Evolutionary conservation across 1,284 basidiomycete genomes (phyloP), one percentile per base, ranked within the genome.

Genomic region (Malassezia furfur): DNA sequence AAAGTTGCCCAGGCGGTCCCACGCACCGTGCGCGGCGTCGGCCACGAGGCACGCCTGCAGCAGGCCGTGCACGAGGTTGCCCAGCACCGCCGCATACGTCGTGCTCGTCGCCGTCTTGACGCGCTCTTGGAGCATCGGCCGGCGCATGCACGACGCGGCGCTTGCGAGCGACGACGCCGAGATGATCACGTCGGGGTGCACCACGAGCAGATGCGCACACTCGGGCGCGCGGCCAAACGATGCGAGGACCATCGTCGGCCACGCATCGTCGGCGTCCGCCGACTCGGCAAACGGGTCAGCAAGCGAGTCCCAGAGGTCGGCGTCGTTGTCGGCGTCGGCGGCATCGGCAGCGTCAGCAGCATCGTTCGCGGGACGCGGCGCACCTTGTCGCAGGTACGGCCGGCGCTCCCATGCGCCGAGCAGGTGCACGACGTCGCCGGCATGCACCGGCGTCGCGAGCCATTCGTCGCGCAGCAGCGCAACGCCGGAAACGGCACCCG

Each of bases 141-240:
- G 65, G 15, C 71, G 67, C 48, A 66, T 56, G 49, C 71, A 73
- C 9, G 63, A 64, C 2, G 68, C 57, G 11, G 66, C 63, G 25
- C 65, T 64, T 12, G 68, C 65, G 8, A 73, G 62, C 19, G 64
- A 59, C 28, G 71, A 72, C 0, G 69, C 63, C 2, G 68, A 62
- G 1, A 73, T 57, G 4, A 72, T 64, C 11, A 68, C 49, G 40
- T 73, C 71, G 1, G 71, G 71, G 48, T 73, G 71, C 12, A 68
- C 52, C 11, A 73, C 64, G 8, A 73, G 53, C n/a, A 73, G 58
- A 30, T 70, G 70, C 37, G 62, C 57, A 22, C 30, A 25, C 43
- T 22, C 38, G 25, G 40, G 19, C 30, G 38, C 21, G 9, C 28
- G 32, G 32, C n/a, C 36, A 37, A 50, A 54, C n/a, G 58, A 47